Conservation (phyloP, 805 yeast genomes). For the Zygosaccharomyces pseudorouxii region DNA sequence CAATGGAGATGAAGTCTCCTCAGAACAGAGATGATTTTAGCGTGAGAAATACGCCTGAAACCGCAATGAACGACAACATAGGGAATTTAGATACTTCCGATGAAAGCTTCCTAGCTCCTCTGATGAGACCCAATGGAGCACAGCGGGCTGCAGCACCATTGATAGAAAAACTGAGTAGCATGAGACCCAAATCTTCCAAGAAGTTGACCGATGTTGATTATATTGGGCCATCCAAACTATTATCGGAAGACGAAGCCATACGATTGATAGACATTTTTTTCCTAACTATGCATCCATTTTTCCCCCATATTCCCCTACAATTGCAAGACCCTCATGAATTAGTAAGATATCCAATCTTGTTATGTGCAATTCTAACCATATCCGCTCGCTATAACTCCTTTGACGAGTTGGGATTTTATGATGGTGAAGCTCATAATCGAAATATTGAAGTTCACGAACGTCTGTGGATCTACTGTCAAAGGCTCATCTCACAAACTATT, state of each 20-base stretch:
- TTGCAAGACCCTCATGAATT: conserved; percentile 60
- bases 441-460: conserved; percentile 69
- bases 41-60: background rate
- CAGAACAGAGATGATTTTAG: background rate
- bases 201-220: conserved; percentile 58
- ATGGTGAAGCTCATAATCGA: conserved; percentile 35
- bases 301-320: conserved; percentile 78
- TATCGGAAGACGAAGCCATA: conserved; percentile 60
- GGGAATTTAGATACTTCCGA: conserved; percentile 13
- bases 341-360: conserved; percentile 72
- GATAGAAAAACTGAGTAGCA: conserved; percentile 30
- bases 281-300: conserved; percentile 79
- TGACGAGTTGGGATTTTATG: conserved; percentile 36
- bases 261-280: conserved; percentile 58
- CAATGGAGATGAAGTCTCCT: conserved; percentile 1
- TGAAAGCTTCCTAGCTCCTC: conserved; percentile 24
- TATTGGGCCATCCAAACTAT: conserved; percentile 46
- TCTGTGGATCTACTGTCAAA: conserved; percentile 80
- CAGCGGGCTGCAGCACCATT: conserved; percentile 31
- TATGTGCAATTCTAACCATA: conserved; percentile 77
- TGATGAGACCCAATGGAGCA: conserved; percentile 23
- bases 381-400: conserved; percentile 71
- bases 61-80: background rate
- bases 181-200: conserved; percentile 35
- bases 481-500: conserved; percentile 75